Base-by-base conservation (phyloP, 225 moss, liverwort and hornwort species). In the Pseudisothecium myosuroides region DNA sequence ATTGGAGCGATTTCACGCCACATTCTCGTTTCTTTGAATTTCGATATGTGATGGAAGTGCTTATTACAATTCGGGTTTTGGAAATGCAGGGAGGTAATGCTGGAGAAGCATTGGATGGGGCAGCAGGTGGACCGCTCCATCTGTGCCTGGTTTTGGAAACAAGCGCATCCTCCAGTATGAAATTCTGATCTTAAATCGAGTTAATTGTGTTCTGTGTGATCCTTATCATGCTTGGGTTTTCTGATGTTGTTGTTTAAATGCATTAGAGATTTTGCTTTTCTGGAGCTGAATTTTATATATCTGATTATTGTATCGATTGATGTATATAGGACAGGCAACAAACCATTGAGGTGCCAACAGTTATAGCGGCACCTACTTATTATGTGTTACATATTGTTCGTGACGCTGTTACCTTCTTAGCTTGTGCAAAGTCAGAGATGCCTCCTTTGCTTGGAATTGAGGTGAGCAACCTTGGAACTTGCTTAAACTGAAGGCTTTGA, bases 71-170 rank as follows among this genome's bases (percentile, higher is more conserved):
- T 89, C 55, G 89, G 89, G 75, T 86, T 88, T 65, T 66, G 81
- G 69, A 43, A 75, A 54, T 91, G 89, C 95, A 99, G 98, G 91
- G 99, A 99, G 88, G 94, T 99, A 79, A 97, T 99, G 96, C 90
- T 99, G 90, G 99, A 97, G 91, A 95, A 97, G 91, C 99, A 99
- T 82, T 97, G 99, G 99, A 94, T 99, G 94, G 99, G 99, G 81
- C 93, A 94, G 90, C 97, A 95, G 88, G 99, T 99, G 84, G 96
- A 99, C 83, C 97, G 97, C 81, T 96, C 97, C 80, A 96, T 97
- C 79, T 99, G 99, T 89, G 88, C 93, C 47, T 99, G 99, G 99
- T 99, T 99, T 88, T 99, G 99, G 99, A 96, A 95, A 88, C 95
- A 96, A 86, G 94, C 96, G 9, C 94, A 97, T 90, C 95, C 96